A percentile compares a stretch with the other conserved stretches of the same genome.
Conservation (phyloP, 495 filamentous ascomycete genomes). For the Pyrenula massariospora region DNA sequence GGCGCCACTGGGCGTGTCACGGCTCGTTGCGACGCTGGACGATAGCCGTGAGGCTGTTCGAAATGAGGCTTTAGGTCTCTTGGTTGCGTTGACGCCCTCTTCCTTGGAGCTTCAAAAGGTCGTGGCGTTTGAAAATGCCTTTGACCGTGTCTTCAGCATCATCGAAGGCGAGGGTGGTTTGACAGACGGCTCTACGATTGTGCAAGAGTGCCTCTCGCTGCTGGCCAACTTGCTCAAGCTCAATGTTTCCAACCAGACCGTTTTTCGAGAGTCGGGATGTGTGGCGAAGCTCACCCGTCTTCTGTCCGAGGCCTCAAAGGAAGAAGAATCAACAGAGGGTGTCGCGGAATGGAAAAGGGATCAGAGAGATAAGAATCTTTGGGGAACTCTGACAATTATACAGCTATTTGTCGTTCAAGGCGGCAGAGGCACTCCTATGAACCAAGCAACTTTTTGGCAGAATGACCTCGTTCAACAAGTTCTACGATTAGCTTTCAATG, state of each 20-base stretch:
- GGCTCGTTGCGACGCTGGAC: conserved; percentile 71
- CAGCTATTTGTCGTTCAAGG: conserved; percentile 75
- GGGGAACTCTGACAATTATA: conserved; percentile 76
- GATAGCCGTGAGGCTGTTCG: conserved; percentile 82
- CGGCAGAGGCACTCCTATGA: conserved; percentile 65
- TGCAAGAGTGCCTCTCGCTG: conserved; percentile 90
- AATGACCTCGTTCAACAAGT: conserved; percentile 72
- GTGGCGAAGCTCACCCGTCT: conserved; percentile 62
- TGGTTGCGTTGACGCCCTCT: conserved; percentile 56
- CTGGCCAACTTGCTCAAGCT: conserved; percentile 82
- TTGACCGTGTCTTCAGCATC: conserved; percentile 72
- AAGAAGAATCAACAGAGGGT: conserved; percentile 44
- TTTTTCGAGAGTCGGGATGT: conserved; percentile 84
- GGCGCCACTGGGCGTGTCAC: conserved; percentile 76
- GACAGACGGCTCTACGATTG: conserved; percentile 73
- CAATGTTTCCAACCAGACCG: conserved; percentile 86
- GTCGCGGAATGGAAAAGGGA: conserved; percentile 59
- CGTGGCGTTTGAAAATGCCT: conserved; percentile 88
- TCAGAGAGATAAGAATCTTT: conserved; percentile 83
- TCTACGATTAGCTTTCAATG: conserved; percentile 74
- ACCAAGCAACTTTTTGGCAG: conserved; percentile 78
- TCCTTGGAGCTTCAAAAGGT: conserved; percentile 85
- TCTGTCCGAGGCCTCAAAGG: conserved; percentile 46
- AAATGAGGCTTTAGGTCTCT: conserved; percentile 60
- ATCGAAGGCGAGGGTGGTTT: conserved; percentile 74